Conservation (phyloP, 345 rosid species). For the Eucalyptus microcorys region DNA sequence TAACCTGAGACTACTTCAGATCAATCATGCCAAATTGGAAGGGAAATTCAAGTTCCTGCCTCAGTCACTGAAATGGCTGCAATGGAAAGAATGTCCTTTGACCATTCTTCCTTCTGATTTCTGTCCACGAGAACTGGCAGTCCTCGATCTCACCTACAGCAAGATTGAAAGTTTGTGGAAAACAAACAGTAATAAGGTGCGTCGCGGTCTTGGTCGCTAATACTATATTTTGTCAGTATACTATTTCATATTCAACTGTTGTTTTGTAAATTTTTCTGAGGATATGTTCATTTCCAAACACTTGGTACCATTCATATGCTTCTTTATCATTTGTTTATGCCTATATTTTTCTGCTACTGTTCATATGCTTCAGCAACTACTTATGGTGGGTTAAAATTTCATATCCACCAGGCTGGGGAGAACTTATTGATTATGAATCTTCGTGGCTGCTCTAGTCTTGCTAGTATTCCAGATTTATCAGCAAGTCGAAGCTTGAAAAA, state of each 20-base stretch:
- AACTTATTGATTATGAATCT: no score
- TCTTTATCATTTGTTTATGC: no score
- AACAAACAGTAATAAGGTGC: slow-evolving; percentile 9
- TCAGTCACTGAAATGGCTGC: slow-evolving; percentile 47
- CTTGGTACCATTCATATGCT: neutral
- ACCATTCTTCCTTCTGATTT: slow-evolving; percentile 30
- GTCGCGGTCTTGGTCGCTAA: neutral
- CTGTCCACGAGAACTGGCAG: slow-evolving; percentile 25
- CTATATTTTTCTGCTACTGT: no score
- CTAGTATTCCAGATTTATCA: no score
- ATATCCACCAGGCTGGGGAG: no score
- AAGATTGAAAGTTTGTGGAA: slow-evolving; percentile 26
- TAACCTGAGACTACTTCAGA: slow-evolving; percentile 50
- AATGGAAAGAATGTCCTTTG: slow-evolving; percentile 52
- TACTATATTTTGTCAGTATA: neutral
- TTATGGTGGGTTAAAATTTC: no score
- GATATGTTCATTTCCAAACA: neutral
- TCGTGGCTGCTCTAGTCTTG: no score
- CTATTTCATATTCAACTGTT: neutral
- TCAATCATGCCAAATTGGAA: slow-evolving; percentile 33
- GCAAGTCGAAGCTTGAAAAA: no score
- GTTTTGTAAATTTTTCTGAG: neutral
- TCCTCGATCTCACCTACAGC: slow-evolving; percentile 68
- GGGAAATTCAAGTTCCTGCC: slow-evolving; percentile 51
- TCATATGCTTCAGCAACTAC: no score